Evolutionary conservation across 2,329 filamentous ascomycete species (phyloP), one percentile per base, ranked within the genome.

Genomic region (Hirsutella rhossiliensis): DNA sequence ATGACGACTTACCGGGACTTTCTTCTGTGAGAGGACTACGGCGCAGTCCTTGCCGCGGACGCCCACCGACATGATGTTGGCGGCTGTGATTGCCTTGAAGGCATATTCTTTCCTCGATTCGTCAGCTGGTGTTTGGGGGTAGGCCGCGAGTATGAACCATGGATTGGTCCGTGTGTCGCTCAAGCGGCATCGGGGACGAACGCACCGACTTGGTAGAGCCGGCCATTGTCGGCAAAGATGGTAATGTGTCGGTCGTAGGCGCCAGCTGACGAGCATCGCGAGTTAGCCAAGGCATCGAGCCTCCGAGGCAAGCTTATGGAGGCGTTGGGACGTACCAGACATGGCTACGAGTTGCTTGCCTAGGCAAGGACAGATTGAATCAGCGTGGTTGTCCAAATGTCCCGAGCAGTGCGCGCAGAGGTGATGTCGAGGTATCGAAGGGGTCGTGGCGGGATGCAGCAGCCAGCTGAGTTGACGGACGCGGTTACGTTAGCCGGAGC

Each of bases 201-300:
- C 88, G 61, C 78, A 97, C 92, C 92, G 67, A 98, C 92, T 96
- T 98, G 92, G 67, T 97, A 98, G 65, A 98, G 75, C 65, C 92
- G 82, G 61, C 92, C 92, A 71, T 96, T 89, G 67, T 98, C 92
- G 50, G 92, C 96, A 74, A 98, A 98, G 76, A 98, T 97, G 64
- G 92, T 98, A 61, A 98, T 98, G 71, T 98, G 92, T 75, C 92
- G 81, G 71, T 98, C 92, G 71, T 94, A 97, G 62, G 87, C 89
- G 68, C 86, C 83, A 69, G 62, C 62, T 65, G 45, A 42, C 43
- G 46, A 47, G 40, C 45, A 47, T 54, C 17, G 9, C 20, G 44
- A 40, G 54, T 63, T 57, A 63, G 59, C 54, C 28, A 29, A 13
- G 8, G n/a, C 17, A 19, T 32, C 18, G 13, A 45, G 48, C 43